Conservation (phyloP, 2,329 filamentous ascomycete genomes). For the Endoconidiophora laricicola region DNA sequence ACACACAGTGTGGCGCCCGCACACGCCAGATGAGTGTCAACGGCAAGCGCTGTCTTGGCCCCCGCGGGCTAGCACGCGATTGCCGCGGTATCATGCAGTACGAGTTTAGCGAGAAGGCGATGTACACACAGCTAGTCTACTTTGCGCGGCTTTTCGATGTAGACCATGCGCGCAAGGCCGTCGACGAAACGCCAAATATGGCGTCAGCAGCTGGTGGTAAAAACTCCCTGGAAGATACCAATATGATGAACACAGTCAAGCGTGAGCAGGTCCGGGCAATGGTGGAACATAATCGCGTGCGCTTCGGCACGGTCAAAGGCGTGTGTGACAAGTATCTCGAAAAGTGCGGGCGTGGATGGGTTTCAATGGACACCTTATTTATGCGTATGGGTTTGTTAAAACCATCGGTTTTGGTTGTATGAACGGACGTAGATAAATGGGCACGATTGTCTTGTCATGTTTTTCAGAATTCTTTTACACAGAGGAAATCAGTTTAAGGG, state of each 20-base stretch:
- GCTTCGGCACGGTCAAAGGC: conserved; percentile 60
- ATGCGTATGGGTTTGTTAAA: conserved; percentile 40
- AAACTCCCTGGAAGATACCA: conserved; percentile 14
- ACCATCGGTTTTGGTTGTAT: not conserved
- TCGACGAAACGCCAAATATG: conserved; percentile 24
- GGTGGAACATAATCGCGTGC: conserved; percentile 63
- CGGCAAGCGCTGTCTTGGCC: conserved; percentile 75
- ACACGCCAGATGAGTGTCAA: conserved; percentile 90
- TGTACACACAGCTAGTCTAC: conserved; percentile 92
- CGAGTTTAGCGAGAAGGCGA: conserved; percentile 70
- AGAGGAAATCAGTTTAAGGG: too few relatives aligned
- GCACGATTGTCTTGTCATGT: not conserved
- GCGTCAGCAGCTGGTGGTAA: conserved; percentile 15
- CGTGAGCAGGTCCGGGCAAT: conserved; percentile 52
- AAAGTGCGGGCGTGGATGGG: conserved; percentile 83
- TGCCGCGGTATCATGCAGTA: conserved; percentile 80
- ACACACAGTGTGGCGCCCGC: conserved; percentile 67
- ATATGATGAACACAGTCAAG: conserved; percentile 31
- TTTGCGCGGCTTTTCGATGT: conserved; percentile 75
- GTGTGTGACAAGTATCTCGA: conserved; percentile 73
- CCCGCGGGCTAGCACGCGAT: conserved; percentile 65
- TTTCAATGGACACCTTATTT: conserved; percentile 83
- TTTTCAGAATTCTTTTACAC: not conserved
- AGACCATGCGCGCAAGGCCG: conserved; percentile 52
- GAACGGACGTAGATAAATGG: not conserved